Evolutionary conservation across 2,329 filamentous ascomycete species (phyloP).

Genomic region (Fusarium fujikuroi): DNA sequence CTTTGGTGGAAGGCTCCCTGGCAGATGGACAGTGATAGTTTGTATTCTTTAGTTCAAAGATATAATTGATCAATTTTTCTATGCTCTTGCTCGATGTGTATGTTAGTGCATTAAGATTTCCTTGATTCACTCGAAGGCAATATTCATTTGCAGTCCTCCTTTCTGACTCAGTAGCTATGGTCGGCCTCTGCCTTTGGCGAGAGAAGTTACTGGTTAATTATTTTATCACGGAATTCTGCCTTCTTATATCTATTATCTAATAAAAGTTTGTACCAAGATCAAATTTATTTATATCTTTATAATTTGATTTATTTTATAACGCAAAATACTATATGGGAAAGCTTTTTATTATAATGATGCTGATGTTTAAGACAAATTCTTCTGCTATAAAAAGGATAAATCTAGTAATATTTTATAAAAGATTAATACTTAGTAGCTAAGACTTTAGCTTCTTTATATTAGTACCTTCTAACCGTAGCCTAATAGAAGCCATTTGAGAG

Average conservation of each 20-base stretch:
- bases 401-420: too few relatives aligned
- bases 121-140: neutral
- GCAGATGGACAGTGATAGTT: neutral
- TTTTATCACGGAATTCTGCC: neutral
- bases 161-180: neutral
- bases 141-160: neutral
- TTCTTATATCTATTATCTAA: neutral
- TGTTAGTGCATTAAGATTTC: accelerated
- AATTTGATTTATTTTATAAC: accelerated
- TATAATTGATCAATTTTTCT: accelerated
- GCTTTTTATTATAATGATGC: too few relatives aligned
- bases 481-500: too few relatives aligned
- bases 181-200: neutral
- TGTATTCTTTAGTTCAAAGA: neutral
- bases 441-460: too few relatives aligned
- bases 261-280: accelerated
- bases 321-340: neutral
- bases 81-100: neutral
- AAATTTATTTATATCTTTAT: neutral
- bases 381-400: too few relatives aligned
- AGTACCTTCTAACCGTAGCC: too few relatives aligned
- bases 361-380: too few relatives aligned
- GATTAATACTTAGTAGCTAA: too few relatives aligned
- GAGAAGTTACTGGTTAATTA: neutral
- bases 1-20: neutral